Evolutionary conservation across 495 filamentous ascomycete genomes (phyloP).

Genomic region (Tetracladium setigerum): DNA sequence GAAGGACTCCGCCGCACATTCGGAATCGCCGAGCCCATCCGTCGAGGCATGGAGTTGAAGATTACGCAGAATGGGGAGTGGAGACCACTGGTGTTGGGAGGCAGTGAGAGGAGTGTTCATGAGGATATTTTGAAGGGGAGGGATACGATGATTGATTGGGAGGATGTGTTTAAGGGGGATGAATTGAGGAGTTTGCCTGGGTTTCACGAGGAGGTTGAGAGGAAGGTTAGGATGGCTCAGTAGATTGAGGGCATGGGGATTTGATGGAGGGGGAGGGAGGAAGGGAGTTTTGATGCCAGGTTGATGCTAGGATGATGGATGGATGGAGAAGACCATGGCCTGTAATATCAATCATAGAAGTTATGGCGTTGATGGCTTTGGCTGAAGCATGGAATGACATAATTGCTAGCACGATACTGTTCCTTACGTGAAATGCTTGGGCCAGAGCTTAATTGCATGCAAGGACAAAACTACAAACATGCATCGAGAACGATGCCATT

Average conservation of each 20-base stretch:
- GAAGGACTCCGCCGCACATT: slow-evolving; percentile 73
- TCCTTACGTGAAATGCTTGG: no score
- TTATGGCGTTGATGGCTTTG: slow-evolving; percentile 10
- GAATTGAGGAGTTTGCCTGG: slow-evolving; percentile 58
- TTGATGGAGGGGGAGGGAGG: neutral
- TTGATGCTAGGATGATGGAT: neutral
- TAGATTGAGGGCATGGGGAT: slow-evolving; percentile 19
- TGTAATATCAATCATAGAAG: slow-evolving; percentile 11
- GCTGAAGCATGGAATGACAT: slow-evolving; percentile 5
- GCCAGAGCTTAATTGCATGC: no score
- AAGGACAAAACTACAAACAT: no score
- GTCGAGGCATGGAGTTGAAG: slow-evolving; percentile 92
- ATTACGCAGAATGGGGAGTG: slow-evolving; percentile 54
- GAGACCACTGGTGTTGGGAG: slow-evolving; percentile 40
- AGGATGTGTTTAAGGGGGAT: slow-evolving; percentile 80
- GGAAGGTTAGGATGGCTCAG: slow-evolving; percentile 69
- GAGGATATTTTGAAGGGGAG: slow-evolving; percentile 78
- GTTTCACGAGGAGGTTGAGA: slow-evolving; percentile 93
- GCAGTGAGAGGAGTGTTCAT: slow-evolving; percentile 42
- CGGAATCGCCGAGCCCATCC: slow-evolving; percentile 88
- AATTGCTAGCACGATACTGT: no score
- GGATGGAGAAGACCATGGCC: neutral
- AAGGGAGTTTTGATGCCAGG: neutral
- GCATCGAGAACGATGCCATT: no score
- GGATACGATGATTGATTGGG: slow-evolving; percentile 72